Conservation (phyloP, 1,284 basidiomycete genomes). For the Pholiota adiposa region DNA sequence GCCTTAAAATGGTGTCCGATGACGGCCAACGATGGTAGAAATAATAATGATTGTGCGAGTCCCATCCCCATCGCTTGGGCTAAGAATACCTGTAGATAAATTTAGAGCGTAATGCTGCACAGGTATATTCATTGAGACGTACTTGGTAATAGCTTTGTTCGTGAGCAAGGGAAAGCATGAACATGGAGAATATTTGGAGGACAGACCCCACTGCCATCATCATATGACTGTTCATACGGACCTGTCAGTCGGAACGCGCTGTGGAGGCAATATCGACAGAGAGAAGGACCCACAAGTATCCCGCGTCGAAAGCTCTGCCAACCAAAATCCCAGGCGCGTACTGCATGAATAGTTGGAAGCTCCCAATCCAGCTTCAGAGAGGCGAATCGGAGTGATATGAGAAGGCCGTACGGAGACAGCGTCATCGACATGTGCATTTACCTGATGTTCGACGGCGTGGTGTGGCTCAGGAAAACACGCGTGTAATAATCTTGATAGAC, state of each 20-base stretch:
- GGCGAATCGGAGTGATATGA: background rate
- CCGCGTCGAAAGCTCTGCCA: slow-evolving; percentile 46
- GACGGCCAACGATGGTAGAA: slow-evolving; percentile 54
- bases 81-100: slow-evolving; percentile 46
- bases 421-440: slow-evolving; percentile 19
- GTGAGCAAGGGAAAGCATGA: slow-evolving; percentile 45
- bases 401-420: background rate
- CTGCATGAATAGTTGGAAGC: slow-evolving; percentile 47
- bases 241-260: background rate
- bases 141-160: slow-evolving; percentile 44
- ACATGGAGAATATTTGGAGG: slow-evolving; percentile 42
- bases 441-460: slow-evolving; percentile 52
- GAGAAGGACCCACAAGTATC: slow-evolving; percentile 46
- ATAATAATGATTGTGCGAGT: slow-evolving; percentile 52
- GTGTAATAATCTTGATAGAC: slow-evolving; percentile 54
- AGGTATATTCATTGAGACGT: background rate
- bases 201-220: slow-evolving; percentile 41
- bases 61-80: slow-evolving; percentile 58
- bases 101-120: background rate
- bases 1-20: slow-evolving; percentile 51
- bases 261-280: background rate
- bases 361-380: slow-evolving; percentile 46
- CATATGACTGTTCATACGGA: slow-evolving; percentile 32
- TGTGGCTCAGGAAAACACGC: slow-evolving; percentile 43
- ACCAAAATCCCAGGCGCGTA: slow-evolving; percentile 44